Conservation (phyloP, 257 asterid species). For the Cynanchum wilfordii region DNA sequence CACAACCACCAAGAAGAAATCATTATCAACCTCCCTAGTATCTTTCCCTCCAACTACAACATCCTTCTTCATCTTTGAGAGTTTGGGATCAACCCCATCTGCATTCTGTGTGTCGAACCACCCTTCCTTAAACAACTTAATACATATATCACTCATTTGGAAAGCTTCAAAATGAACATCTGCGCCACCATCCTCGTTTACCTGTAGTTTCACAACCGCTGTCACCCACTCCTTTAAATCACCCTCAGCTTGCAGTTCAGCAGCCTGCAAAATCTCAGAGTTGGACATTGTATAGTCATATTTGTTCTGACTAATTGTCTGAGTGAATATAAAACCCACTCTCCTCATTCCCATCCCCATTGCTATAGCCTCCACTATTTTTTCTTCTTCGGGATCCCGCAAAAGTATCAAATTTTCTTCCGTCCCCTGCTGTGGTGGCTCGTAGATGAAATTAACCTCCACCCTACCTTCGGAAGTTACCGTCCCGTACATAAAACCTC, state of each 20-base stretch:
- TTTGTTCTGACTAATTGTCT: slow-evolving; percentile 80
- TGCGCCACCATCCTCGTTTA: slow-evolving; percentile 75
- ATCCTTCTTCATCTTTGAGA: slow-evolving; percentile 84
- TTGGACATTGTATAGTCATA: slow-evolving; percentile 83
- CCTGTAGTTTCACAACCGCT: slow-evolving; percentile 81
- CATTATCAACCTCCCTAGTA: slow-evolving; percentile 83
- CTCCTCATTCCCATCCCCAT: slow-evolving; percentile 77
- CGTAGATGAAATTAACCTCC: slow-evolving; percentile 80
- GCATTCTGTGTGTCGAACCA: slow-evolving; percentile 70
- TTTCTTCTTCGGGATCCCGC: slow-evolving; percentile 77
- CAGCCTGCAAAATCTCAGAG: slow-evolving; percentile 73
- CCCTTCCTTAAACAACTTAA: slow-evolving; percentile 66
- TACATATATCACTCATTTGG: slow-evolving; percentile 89
- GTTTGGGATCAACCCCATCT: slow-evolving; percentile 74
- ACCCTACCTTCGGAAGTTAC: slow-evolving; percentile 79
- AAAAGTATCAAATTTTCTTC: slow-evolving; percentile 56
- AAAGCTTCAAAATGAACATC: slow-evolving; percentile 95
- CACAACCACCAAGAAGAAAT: slow-evolving; percentile 91
- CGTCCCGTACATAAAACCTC: slow-evolving; percentile 90
- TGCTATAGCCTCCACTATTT: slow-evolving; percentile 69
- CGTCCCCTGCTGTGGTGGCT: slow-evolving; percentile 90
- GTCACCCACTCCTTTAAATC: slow-evolving; percentile 97
- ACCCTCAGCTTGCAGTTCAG: slow-evolving; percentile 72
- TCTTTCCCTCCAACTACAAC: slow-evolving; percentile 87
- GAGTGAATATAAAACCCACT: slow-evolving; percentile 84